Percentiles rank a stretch among this genome's conserved stretches.
phyloP scores from a whole-genome alignment of 139 green algal genomes.

The Tetraselmis striata region DNA sequence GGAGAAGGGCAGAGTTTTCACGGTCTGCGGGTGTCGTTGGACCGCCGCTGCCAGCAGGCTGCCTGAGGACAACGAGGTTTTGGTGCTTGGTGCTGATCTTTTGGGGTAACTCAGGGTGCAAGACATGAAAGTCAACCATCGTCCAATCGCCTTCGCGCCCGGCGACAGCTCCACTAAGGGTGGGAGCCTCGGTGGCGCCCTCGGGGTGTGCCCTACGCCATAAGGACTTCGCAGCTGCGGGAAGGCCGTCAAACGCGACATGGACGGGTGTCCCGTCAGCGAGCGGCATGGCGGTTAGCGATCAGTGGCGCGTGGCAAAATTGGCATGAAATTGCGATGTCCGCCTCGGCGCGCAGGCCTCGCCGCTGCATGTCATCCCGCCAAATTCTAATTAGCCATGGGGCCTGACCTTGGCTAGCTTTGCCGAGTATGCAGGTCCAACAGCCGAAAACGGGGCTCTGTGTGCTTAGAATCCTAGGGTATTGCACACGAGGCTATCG shows the following conservation, averaged over 20 bases:
- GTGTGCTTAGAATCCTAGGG: no score
- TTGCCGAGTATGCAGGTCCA: no score
- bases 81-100: neutral
- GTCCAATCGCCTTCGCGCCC: neutral
- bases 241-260: neutral
- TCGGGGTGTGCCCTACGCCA: neutral
- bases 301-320: no score
- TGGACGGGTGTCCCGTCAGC: neutral
- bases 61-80: neutral
- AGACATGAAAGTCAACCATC: neutral
- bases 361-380: no score
- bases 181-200: neutral
- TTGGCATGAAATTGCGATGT: no score
- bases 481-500: no score
- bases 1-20: neutral
- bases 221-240: neutral
- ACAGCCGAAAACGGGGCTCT: no score
- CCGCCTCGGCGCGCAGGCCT: no score
- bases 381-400: no score
- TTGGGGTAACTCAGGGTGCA: neutral
- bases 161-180: neutral
- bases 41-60: neutral
- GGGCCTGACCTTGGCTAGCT: no score
- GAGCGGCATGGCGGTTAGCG: neutral
- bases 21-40: neutral